phyloP scores from a whole-genome alignment of 2,329 filamentous ascomycete genomes.

The Mollisia scopiformis region DNA sequence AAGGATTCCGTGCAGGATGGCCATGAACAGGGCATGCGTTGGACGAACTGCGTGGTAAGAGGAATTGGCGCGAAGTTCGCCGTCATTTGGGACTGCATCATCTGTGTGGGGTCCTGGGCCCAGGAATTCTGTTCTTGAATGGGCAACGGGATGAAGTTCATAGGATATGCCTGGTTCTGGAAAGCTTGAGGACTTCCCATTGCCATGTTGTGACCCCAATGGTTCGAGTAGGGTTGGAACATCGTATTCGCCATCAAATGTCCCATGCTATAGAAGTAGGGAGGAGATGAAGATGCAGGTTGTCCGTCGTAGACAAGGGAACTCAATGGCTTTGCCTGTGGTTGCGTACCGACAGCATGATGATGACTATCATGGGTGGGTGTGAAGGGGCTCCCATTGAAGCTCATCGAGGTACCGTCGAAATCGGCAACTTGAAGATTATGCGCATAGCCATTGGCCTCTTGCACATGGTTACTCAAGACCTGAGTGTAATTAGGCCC shows the following conservation, averaged over 20 bases:
- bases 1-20: slow-evolving; percentile 17
- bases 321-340: not conserved
- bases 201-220: not conserved
- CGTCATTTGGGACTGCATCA: not conserved
- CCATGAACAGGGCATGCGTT: slow-evolving; percentile 5
- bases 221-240: not conserved
- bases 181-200: not conserved
- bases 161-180: not conserved
- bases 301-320: not conserved
- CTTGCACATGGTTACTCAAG: not conserved
- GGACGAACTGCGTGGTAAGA: not conserved
- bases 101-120: not conserved
- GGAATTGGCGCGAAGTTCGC: not conserved
- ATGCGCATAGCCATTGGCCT: too few species aligned
- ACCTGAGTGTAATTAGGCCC: not conserved
- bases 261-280: not conserved
- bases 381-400: not conserved
- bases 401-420: not conserved
- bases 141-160: not conserved
- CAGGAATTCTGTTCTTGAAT: not conserved
- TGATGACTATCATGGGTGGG: not conserved
- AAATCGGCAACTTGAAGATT: not conserved
- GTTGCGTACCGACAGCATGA: not conserved
- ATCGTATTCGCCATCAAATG: not conserved
- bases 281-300: not conserved